Conservation (phyloP, 305 asterid species). For the Fraxinus platypoda region DNA sequence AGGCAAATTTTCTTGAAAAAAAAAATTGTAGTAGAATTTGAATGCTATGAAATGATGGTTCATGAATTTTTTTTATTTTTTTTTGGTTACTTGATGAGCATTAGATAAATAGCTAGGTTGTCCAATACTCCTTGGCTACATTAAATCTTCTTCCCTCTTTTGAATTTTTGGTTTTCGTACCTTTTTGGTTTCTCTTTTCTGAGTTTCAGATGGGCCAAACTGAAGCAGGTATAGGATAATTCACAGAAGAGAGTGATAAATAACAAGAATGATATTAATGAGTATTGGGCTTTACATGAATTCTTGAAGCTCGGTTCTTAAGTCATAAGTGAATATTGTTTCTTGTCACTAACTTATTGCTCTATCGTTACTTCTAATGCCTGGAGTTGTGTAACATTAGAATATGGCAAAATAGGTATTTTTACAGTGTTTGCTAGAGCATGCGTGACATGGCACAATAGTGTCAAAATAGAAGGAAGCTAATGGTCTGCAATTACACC, state of each 20-base stretch:
- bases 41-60: neutral
- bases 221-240: neutral
- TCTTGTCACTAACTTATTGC: neutral
- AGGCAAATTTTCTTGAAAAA: neutral
- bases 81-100: neutral
- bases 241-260: neutral
- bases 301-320: neutral
- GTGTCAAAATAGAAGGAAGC: neutral
- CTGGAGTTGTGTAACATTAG: neutral
- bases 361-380: neutral
- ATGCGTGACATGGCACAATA: neutral
- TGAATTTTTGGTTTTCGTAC: neutral
- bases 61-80: neutral
- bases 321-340: neutral
- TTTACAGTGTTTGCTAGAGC: neutral
- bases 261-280: neutral
- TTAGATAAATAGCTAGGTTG: neutral
- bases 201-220: neutral
- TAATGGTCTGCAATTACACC: neutral
- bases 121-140: neutral
- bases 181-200: neutral
- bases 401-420: neutral
- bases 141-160: slow-evolving; percentile 1
- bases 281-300: neutral
- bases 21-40: neutral